phyloP scores from a whole-genome alignment of 2,329 filamentous ascomycete species.

The Microcyclospora tardicrescens region DNA sequence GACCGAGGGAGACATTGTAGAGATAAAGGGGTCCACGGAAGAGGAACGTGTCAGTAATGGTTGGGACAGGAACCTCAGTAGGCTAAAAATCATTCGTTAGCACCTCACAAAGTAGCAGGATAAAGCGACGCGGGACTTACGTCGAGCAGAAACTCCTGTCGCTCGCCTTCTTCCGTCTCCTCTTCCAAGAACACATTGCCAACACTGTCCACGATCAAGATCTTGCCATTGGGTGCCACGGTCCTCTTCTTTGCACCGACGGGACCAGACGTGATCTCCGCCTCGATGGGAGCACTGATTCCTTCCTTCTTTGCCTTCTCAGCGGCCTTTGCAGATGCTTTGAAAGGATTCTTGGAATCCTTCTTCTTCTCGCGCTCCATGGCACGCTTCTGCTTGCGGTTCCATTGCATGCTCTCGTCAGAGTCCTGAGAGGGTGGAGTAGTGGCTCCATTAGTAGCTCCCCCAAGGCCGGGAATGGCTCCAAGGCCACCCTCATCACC shows the following conservation, averaged over 20 bases:
- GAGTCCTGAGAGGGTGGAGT: conserved; percentile 2
- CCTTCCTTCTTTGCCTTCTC: conserved; percentile 38
- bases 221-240: conserved; percentile 87
- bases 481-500: conserved; percentile 59
- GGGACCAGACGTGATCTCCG: conserved; percentile 42
- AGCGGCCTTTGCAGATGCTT: conserved; percentile 28
- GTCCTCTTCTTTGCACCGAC: conserved; percentile 75
- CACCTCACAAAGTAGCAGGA: neutral
- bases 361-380: conserved; percentile 76
- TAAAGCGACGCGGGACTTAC: conserved; percentile 41
- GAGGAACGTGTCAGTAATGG: conserved; percentile 69
- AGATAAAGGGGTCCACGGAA: conserved; percentile 64
- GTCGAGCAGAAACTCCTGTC: conserved; percentile 75
- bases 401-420: conserved; percentile 47
- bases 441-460: conserved; percentile 15
- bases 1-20: conserved; percentile 41
- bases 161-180: conserved; percentile 71
- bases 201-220: conserved; percentile 73
- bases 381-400: conserved; percentile 75
- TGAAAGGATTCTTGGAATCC: conserved; percentile 38
- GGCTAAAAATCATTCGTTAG: conserved; percentile 37
- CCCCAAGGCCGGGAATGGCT: conserved; percentile 54
- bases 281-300: conserved; percentile 43
- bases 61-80: conserved; percentile 66
- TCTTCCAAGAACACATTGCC: conserved; percentile 95